Base-by-base conservation (phyloP, 441 rosid species). In the Codiaeum variegatum region DNA sequence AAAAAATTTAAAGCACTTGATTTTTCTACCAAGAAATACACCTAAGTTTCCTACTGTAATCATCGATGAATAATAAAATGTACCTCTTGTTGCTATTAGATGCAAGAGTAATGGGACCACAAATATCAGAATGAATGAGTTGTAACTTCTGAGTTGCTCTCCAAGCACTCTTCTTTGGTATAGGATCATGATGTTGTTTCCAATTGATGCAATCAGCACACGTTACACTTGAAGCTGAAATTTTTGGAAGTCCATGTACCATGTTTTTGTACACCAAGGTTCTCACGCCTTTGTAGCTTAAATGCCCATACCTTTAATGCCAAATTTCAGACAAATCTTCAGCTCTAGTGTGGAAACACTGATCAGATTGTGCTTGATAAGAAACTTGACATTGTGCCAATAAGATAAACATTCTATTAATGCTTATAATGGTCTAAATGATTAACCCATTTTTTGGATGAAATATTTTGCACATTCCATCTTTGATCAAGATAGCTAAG, bases 261-360 rank as follows among this genome's bases (percentile, higher is more conserved):
- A 72, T 72, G 5, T 36, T 16, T 1, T 63, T 63, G 6, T 49
- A 3, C 18, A 18, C 1, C 13, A 54, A 10, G 2, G 62, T 54
- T 16, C 69, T 54, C 18, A 73, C 36, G 9, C 55, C 70, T 4
- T 54, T 54, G 23, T 51, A 73, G 29, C 64, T 73, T 9, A 63
- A 12, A 55, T 73, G 70, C 15, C 63, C 64, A 26, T 38, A 73
- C 38, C 44, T 54, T 0, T 1, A 1, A 12, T 73, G 76, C 64
- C 64, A 73, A 26, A 73, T n/a, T 1, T 65, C 18, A 23, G 40
- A n/a, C 12, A 52, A 19, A 5, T 62, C 13, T 13, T 61, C 26
- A 16, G 15, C 12, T 46, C 26, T n/a, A n/a, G 58, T 46, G 54
- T 66, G 54, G 3, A 66, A 66, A 15, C 58, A 46, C 11, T 19